Percentiles rank a stretch among this genome's conserved stretches.
These are phyloP conservation scores for Rhizopogon roseolus DNA, from an alignment of 768 basidiomycete species.

Conservation along the genomic window DNA sequence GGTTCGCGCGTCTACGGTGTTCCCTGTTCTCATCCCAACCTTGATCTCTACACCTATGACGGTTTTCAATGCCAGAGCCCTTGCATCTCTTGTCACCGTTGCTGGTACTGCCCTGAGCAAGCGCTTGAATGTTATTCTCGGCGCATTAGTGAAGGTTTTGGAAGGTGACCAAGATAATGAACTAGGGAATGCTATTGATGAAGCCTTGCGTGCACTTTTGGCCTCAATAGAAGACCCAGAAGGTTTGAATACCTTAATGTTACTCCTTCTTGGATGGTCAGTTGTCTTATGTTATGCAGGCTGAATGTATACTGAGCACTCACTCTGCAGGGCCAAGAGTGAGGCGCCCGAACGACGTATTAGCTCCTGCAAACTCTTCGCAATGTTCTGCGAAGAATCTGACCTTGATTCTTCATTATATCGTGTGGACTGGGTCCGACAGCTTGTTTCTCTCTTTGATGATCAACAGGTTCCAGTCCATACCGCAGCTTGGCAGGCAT, in stretches of 20 bases:
- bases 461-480: conserved; percentile 73
- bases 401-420: conserved; percentile 81
- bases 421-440: conserved; percentile 91
- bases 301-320: not conserved
- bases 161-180: conserved; percentile 73
- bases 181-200: conserved; percentile 61
- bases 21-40: conserved; percentile 95
- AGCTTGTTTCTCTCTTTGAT: conserved; percentile 78
- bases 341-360: conserved; percentile 67
- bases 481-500: conserved; percentile 74
- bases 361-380: conserved; percentile 75
- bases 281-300: conserved; percentile 19
- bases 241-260: conserved; percentile 86
- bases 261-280: conserved; percentile 84
- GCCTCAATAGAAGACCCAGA: conserved; percentile 80
- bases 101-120: conserved; percentile 88
- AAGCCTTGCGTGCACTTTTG: conserved; percentile 71
- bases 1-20: conserved; percentile 92
- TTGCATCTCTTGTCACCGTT: conserved; percentile 88
- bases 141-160: conserved; percentile 69
- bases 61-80: conserved; percentile 89
- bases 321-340: conserved; percentile 69
- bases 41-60: conserved; percentile 88
- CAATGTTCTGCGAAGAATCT: conserved; percentile 78
- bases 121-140: conserved; percentile 74